A percentile compares a stretch with the other conserved stretches of the same genome.
Conservation (phyloP, 2,329 filamentous ascomycete genomes). For the Calonectria honghensis region DNA sequence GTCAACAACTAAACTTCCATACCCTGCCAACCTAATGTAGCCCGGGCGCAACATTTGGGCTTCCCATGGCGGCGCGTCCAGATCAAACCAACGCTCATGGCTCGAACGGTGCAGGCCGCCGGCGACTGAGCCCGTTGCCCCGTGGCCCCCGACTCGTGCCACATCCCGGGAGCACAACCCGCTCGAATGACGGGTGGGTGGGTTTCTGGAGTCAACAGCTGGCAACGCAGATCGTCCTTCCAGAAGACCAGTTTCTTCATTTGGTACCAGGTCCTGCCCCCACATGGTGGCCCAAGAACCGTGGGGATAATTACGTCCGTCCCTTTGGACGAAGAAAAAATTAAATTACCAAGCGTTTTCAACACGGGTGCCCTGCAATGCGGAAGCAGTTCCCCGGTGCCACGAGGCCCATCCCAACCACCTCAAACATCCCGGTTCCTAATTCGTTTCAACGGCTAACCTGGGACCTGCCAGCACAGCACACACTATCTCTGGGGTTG, state of each 20-base stretch:
- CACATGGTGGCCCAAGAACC: constrained; percentile 49
- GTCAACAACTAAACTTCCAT: constrained; percentile 35
- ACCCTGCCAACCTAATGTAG: constrained; percentile 45
- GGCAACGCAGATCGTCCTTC: constrained; percentile 52
- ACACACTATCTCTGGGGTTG: constrained; percentile 47
- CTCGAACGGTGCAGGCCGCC: constrained; percentile 41
- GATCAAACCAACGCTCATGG: constrained; percentile 49
- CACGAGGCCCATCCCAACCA: constrained; percentile 51
- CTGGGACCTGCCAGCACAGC: constrained; percentile 47
- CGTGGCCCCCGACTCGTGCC: constrained; percentile 50
- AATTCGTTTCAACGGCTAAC: constrained; percentile 39
- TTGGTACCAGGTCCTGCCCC: constrained; percentile 45
- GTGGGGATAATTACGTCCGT: constrained; percentile 46
- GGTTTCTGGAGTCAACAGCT: constrained; percentile 45
- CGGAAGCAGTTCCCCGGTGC: constrained; percentile 60
- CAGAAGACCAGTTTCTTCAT: constrained; percentile 54
- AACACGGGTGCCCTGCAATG: constrained; percentile 49
- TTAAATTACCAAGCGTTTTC: constrained; percentile 57
- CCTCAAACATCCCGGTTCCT: constrained; percentile 40
- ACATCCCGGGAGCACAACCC: constrained; percentile 49
- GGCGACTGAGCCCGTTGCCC: constrained; percentile 41
- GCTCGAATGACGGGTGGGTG: constrained; percentile 44
- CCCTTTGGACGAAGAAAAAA: constrained; percentile 48
- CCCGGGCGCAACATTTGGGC: constrained; percentile 42
- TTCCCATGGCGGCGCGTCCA: constrained; percentile 38